A percentile compares a stretch with the other conserved stretches of the same genome.
These are phyloP conservation scores for Trichophyton schoenleinii DNA, from an alignment of 2,329 filamentous ascomycete genomes.

Conservation along the genomic window DNA sequence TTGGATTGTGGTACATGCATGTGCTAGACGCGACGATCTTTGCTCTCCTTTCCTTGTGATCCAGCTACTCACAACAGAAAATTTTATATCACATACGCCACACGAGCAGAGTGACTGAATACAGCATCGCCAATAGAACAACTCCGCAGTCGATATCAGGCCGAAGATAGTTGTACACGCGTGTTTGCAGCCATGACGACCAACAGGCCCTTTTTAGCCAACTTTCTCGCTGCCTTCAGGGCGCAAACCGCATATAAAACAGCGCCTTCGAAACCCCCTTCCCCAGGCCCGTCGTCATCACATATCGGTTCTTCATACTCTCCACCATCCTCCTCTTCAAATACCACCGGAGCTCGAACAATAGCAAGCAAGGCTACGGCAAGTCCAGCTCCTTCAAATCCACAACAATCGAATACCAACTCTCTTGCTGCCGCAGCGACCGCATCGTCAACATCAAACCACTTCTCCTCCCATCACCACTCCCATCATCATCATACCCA, in stretches of 20 bases:
- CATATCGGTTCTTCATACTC: constrained; percentile 27
- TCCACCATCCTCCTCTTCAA: constrained; percentile 22
- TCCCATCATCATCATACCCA: constrained; percentile 23
- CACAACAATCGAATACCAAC: constrained; percentile 28
- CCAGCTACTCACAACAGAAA: not conserved
- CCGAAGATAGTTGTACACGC: not conserved
- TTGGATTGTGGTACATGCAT: not conserved
- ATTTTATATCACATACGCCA: not conserved
- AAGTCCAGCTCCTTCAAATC: constrained; percentile 4
- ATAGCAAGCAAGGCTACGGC: constrained; percentile 34
- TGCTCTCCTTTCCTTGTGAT: not conserved
- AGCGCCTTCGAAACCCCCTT: constrained; percentile 27
- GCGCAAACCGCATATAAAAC: constrained; percentile 51
- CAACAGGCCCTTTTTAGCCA: constrained; percentile 53
- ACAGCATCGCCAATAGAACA: not conserved
- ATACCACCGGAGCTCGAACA: constrained; percentile 33
- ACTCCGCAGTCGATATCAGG: not conserved
- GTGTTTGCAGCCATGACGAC: constrained; percentile 41
- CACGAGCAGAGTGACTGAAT: not conserved
- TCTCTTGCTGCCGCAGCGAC: constrained; percentile 7
- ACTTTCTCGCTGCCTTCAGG: constrained; percentile 55
- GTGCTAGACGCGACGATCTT: not conserved
- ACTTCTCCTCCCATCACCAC: constrained; percentile 22
- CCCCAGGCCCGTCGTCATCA: constrained; percentile 19
- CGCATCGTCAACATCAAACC: constrained; percentile 18